phyloP scores from a whole-genome alignment of 2,329 filamentous ascomycete species.

The Pyricularia grisea region DNA sequence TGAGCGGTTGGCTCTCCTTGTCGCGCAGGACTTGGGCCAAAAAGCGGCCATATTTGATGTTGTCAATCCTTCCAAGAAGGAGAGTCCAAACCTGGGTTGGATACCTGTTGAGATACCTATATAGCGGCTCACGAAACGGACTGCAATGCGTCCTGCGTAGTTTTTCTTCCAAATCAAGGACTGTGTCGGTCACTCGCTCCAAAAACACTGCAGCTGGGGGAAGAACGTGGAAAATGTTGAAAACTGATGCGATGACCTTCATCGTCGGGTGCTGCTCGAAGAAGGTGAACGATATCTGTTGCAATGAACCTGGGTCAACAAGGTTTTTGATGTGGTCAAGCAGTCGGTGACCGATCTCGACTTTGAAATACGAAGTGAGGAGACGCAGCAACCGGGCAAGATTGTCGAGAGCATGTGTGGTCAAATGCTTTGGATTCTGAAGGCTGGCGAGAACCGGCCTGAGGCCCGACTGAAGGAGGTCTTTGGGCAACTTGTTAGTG shows the following conservation, averaged over 20 bases:
- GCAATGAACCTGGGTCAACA: conserved; percentile 68
- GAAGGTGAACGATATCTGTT: conserved; percentile 88
- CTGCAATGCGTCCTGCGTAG: conserved; percentile 82
- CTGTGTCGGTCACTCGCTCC: conserved; percentile 77
- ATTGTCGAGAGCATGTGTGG: conserved; percentile 81
- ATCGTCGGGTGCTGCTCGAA: conserved; percentile 89
- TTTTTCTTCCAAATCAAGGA: conserved; percentile 79
- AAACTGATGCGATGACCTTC: conserved; percentile 89
- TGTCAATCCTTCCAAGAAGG: conserved; percentile 69
- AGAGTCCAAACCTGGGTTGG: conserved; percentile 78
- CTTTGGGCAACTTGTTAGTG: conserved; percentile 87
- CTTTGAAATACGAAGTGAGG: conserved; percentile 97
- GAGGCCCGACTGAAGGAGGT: conserved; percentile 86
- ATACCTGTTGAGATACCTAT: conserved; percentile 90
- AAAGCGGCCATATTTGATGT: conserved; percentile 82
- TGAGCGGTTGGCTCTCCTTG: conserved; percentile 61
- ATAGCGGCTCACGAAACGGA: conserved; percentile 82
- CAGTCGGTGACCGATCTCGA: conserved; percentile 89
- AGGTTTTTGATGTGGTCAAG: conserved; percentile 90
- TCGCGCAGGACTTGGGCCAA: conserved; percentile 79
- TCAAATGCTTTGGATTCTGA: conserved; percentile 85
- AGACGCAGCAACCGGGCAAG: conserved; percentile 81
- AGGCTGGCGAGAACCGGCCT: conserved; percentile 94
- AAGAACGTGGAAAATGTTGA: conserved; percentile 95
- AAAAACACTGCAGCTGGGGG: conserved; percentile 87